Percentiles rank a stretch among this genome's conserved stretches.
Conservation (phyloP, 164 flowering plant species). For the Vitis cinerea region DNA sequence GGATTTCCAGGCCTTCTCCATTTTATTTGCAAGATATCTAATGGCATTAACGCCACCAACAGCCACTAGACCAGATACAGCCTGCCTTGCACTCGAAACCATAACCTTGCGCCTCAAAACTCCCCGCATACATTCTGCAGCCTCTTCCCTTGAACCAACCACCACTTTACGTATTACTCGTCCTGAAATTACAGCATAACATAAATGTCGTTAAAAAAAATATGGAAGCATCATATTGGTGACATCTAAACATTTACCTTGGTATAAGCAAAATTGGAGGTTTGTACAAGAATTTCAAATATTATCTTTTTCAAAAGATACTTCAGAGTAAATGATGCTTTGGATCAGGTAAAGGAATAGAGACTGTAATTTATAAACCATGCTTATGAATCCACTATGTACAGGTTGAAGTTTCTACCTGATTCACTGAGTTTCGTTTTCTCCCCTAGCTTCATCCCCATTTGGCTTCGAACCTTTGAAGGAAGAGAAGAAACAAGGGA, state of each 20-base stretch:
- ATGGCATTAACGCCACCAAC: slow-evolving; percentile 65
- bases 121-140: slow-evolving; percentile 60
- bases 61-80: slow-evolving; percentile 75
- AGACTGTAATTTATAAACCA: too few species aligned
- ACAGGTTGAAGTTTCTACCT: slow-evolving; percentile 34
- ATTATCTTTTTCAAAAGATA: neutral
- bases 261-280: too few species aligned
- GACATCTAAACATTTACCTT: too few species aligned
- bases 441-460: slow-evolving; percentile 55
- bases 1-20: slow-evolving; percentile 81
- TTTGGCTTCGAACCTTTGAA: slow-evolving; percentile 39
- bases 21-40: slow-evolving; percentile 62
- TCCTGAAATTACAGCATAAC: slow-evolving; percentile 37
- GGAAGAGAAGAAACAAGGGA: slow-evolving; percentile 76
- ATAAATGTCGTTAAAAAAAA: neutral
- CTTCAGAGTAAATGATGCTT: neutral
- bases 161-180: slow-evolving; percentile 30
- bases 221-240: too few species aligned
- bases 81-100: slow-evolving; percentile 90
- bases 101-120: slow-evolving; percentile 62
- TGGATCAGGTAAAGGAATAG: too few species aligned
- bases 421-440: slow-evolving; percentile 34
- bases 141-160: slow-evolving; percentile 61
- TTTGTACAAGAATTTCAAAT: too few species aligned
- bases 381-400: neutral